Conservation (phyloP, 352 stramenopile species). For the Globisporangium alternatum region DNA sequence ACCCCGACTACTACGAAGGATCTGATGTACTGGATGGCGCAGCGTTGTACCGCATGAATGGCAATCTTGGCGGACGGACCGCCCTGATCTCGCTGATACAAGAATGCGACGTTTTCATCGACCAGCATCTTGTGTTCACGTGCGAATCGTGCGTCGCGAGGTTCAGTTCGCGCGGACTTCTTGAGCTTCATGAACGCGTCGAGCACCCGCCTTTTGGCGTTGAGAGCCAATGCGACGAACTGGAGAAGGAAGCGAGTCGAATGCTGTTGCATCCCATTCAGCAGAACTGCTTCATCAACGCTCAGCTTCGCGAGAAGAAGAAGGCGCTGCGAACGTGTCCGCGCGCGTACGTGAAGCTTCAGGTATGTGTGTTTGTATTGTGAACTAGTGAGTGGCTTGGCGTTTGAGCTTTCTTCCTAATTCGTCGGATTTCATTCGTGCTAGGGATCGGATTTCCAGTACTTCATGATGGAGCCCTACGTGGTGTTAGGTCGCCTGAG, state of each 20-base stretch:
- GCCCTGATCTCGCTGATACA: constrained; percentile 38
- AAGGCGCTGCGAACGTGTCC: constrained; percentile 24
- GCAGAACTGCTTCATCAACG: constrained; percentile 45
- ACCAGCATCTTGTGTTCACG: constrained; percentile 45
- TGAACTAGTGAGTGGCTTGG: neutral
- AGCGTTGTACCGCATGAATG: constrained; percentile 18
- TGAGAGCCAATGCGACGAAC: constrained; percentile 9
- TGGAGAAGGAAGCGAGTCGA: constrained; percentile 37
- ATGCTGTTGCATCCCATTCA: constrained; percentile 43
- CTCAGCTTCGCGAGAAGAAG: constrained; percentile 33
- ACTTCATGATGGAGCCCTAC: constrained; percentile 65
- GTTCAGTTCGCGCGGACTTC: constrained; percentile 51
- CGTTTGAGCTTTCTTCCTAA: constrained; percentile 1
- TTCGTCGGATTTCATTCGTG: neutral
- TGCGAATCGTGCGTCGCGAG: constrained; percentile 40
- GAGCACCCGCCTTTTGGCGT: constrained; percentile 25
- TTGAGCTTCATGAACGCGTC: constrained; percentile 49
- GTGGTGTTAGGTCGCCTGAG: constrained; percentile 65
- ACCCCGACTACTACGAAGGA: constrained; percentile 31
- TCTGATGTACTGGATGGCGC: constrained; percentile 26
- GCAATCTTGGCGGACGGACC: constrained; percentile 16
- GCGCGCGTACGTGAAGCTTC: constrained; percentile 70
- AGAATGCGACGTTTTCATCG: constrained; percentile 57
- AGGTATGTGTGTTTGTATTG: constrained; percentile 30
- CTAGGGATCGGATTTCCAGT: constrained; percentile 56